These are phyloP conservation scores for Coemansia sp. DNA, from an alignment of 371 early-diverging fungal genomes.

Conservation along the genomic window DNA sequence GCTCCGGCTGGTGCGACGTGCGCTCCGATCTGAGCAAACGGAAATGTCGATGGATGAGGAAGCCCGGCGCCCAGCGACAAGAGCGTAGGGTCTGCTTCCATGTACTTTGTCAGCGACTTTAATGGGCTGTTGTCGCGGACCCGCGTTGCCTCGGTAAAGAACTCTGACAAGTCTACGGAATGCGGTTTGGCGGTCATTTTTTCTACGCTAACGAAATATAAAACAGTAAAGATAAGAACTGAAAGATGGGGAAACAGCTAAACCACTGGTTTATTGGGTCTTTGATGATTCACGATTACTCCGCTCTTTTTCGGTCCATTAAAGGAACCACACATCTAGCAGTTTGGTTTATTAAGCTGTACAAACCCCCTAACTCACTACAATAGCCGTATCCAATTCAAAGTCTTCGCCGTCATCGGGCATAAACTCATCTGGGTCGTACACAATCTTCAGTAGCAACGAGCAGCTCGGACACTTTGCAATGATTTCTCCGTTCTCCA, in stretches of 20 bases:
- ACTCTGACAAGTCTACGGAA: slow-evolving; percentile 50
- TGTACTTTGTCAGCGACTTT: slow-evolving; percentile 46
- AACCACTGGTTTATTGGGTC: not conserved
- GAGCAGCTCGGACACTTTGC: slow-evolving; percentile 97
- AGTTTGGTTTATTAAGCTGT: not conserved
- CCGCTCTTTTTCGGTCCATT: not conserved
- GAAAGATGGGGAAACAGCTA: not conserved
- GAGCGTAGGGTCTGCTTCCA: slow-evolving; percentile 55
- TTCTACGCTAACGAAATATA: not conserved
- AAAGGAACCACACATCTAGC: not conserved
- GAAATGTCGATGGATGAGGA: slow-evolving; percentile 63
- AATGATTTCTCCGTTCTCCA: slow-evolving; percentile 90
- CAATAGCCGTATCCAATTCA: slow-evolving; percentile 17
- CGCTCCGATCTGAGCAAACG: slow-evolving; percentile 53
- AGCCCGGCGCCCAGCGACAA: slow-evolving; percentile 60
- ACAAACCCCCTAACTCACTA: slow-evolving; percentile 1
- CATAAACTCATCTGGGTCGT: slow-evolving; percentile 72
- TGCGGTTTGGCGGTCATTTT: slow-evolving; percentile 17
- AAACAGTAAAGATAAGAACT: not conserved
- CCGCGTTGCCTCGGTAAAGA: slow-evolving; percentile 36
- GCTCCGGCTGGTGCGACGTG: slow-evolving; percentile 39
- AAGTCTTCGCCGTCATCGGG: slow-evolving; percentile 42
- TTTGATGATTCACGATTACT: not conserved
- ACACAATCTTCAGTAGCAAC: slow-evolving; percentile 82
- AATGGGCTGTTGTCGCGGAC: slow-evolving; percentile 43